Evolutionary conservation across 805 yeast genomes (phyloP).

Genomic region (Metschnikowia noctiluminum): DNA sequence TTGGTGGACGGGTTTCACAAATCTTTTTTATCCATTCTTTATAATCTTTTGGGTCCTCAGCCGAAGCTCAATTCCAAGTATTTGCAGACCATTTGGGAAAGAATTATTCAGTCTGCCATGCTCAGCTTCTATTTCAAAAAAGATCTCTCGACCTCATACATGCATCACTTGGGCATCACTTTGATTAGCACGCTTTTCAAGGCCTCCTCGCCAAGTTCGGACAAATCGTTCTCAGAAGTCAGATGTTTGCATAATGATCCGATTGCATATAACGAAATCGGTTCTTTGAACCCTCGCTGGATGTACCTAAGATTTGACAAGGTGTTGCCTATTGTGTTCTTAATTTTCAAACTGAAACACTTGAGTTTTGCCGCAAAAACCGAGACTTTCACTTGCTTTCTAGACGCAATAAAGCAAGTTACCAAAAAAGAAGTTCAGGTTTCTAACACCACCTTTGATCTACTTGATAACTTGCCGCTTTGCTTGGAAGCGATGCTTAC

Average conservation of each 20-base stretch:
- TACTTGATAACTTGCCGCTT: conserved; percentile 31
- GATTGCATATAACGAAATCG: conserved; percentile 27
- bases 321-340: conserved; percentile 24
- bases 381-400: conserved; percentile 22
- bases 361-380: conserved; percentile 25
- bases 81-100: conserved; percentile 37
- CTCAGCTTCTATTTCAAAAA: conserved; percentile 33
- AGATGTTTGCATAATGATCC: conserved; percentile 35
- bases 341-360: conserved; percentile 24
- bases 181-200: conserved; percentile 26
- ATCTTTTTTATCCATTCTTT: conserved; percentile 28
- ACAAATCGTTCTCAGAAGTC: conserved; percentile 22
- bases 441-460: conserved; percentile 30
- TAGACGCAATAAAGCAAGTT: conserved; percentile 23
- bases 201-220: conserved; percentile 18
- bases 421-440: conserved; percentile 30
- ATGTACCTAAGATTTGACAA: conserved; percentile 28
- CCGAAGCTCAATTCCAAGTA: conserved; percentile 22
- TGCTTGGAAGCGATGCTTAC: conserved; percentile 23
- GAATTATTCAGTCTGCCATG: conserved; percentile 31
- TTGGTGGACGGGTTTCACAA: conserved; percentile 30
- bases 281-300: conserved; percentile 35
- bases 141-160: conserved; percentile 18
- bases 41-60: conserved; percentile 23
- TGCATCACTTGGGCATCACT: conserved; percentile 31